These are phyloP conservation scores for Aplosporella prunicola DNA, from an alignment of 2,329 filamentous ascomycete species.

Conservation along the genomic window DNA sequence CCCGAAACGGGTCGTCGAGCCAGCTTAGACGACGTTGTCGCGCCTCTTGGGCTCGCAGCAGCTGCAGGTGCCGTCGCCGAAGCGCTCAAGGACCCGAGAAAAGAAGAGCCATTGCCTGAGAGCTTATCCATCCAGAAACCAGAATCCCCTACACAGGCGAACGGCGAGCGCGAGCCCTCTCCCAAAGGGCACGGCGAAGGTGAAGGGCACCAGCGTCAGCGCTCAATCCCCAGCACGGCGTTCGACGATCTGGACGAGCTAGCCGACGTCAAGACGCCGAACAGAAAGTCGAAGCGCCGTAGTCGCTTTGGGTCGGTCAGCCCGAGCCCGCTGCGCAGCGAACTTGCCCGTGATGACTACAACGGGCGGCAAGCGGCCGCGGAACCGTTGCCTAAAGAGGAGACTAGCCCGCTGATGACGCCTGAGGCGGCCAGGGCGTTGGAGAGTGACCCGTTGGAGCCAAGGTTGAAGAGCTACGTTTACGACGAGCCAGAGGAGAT, in stretches of 20 bases:
- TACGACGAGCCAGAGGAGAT: conserved; percentile 10
- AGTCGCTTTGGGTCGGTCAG: conserved; percentile 30
- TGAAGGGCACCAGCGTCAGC: too few relatives aligned
- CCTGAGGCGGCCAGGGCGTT: conserved; percentile 1
- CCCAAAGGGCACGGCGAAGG: neutral
- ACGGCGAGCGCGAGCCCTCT: neutral
- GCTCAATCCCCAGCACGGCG: conserved; percentile 23
- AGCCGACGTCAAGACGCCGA: conserved; percentile 29
- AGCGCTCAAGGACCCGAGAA: conserved; percentile 1
- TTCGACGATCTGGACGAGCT: conserved; percentile 27
- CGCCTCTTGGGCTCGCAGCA: conserved; percentile 1
- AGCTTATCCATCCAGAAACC: neutral
- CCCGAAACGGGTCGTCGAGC: neutral
- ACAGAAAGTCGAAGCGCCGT: conserved; percentile 37
- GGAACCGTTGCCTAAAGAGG: conserved; percentile 8
- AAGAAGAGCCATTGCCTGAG: conserved; percentile 1
- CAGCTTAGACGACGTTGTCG: neutral
- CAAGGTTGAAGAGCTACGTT: conserved; percentile 6
- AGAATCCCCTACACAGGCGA: neutral
- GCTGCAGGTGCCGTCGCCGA: conserved; percentile 4
- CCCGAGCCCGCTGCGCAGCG: conserved; percentile 12
- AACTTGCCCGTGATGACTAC: conserved; percentile 37
- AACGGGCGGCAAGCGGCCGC: conserved; percentile 17
- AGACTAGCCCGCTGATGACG: neutral
- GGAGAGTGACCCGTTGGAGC: too few relatives aligned